A percentile compares a stretch with the other conserved stretches of the same genome.
Evolutionary conservation across 495 filamentous ascomycete species (phyloP).

Genomic region (Trichocladium uniseriatum): DNA sequence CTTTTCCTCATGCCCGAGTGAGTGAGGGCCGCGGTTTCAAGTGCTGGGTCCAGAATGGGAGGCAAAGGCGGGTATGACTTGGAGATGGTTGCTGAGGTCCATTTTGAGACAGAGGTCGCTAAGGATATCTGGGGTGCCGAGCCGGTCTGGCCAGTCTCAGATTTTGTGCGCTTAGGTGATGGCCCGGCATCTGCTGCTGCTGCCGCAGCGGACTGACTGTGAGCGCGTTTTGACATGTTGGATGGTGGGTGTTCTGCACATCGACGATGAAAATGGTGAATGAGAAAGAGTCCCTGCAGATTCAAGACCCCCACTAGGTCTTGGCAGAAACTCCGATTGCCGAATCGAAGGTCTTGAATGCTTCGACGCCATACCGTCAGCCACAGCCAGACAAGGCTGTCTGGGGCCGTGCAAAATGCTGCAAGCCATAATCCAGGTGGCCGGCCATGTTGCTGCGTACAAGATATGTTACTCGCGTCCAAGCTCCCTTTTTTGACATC

Average conservation of each 20-base stretch:
- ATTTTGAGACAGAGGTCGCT: constrained; percentile 21
- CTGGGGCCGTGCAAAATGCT: too few species aligned
- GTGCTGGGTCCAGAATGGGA: constrained; percentile 42
- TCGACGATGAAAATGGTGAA: background rate
- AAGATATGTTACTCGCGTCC: too few species aligned
- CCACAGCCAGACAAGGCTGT: background rate
- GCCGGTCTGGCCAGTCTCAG: background rate
- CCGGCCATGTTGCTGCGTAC: too few species aligned
- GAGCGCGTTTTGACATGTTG: constrained; percentile 19
- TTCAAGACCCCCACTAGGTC: background rate
- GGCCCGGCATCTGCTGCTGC: background rate
- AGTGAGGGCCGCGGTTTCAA: constrained; percentile 58
- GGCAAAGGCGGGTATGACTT: constrained; percentile 47
- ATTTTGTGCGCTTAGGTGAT: constrained; percentile 12
- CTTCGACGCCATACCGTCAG: background rate
- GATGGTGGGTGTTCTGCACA: background rate
- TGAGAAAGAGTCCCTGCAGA: background rate
- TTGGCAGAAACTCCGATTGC: background rate
- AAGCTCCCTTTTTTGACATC: too few species aligned
- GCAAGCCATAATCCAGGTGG: too few species aligned
- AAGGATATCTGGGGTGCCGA: constrained; percentile 3
- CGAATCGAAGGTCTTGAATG: background rate
- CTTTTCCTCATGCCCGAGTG: constrained; percentile 42
- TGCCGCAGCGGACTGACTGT: constrained; percentile 1
- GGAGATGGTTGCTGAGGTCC: constrained; percentile 35